phyloP scores from a whole-genome alignment of 1,284 basidiomycete genomes.

The Fistulina hepatica region DNA sequence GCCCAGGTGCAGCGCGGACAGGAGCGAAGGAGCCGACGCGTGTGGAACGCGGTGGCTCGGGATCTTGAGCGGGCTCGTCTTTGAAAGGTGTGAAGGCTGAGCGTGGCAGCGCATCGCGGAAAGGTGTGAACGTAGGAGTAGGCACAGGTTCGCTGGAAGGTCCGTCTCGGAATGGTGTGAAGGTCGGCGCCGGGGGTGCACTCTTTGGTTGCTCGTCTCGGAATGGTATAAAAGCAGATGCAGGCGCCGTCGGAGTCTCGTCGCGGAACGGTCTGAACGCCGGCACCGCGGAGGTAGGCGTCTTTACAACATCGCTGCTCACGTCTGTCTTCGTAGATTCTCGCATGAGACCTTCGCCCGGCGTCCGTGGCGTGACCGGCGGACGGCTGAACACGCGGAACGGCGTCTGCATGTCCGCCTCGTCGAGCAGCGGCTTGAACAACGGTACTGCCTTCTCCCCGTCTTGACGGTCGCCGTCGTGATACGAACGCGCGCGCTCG shows the following conservation, averaged over 20 bases:
- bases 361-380: constrained; percentile 18
- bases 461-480: constrained; percentile 33
- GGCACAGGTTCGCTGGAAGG: no score
- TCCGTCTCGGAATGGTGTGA: no score
- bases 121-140: constrained; percentile 34
- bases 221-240: no score
- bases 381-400: constrained; percentile 68
- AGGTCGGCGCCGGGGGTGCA: no score
- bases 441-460: background rate
- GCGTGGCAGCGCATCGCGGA: constrained; percentile 27
- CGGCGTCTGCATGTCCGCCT: constrained; percentile 33
- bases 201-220: no score
- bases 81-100: constrained; percentile 31
- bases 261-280: no score
- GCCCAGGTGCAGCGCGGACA: no score
- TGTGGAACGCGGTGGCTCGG: constrained; percentile 13
- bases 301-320: no score
- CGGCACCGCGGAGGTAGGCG: no score
- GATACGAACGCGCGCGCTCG: constrained; percentile 34
- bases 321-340: no score
- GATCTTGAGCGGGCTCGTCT: constrained; percentile 16
- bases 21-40: constrained; percentile 27
- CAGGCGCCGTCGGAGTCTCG: no score
- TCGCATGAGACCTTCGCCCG: no score
- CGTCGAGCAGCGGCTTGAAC: constrained; percentile 9